phyloP scores from a whole-genome alignment of 192 early-diverging fungal species.

The Coemansia umbellata region DNA sequence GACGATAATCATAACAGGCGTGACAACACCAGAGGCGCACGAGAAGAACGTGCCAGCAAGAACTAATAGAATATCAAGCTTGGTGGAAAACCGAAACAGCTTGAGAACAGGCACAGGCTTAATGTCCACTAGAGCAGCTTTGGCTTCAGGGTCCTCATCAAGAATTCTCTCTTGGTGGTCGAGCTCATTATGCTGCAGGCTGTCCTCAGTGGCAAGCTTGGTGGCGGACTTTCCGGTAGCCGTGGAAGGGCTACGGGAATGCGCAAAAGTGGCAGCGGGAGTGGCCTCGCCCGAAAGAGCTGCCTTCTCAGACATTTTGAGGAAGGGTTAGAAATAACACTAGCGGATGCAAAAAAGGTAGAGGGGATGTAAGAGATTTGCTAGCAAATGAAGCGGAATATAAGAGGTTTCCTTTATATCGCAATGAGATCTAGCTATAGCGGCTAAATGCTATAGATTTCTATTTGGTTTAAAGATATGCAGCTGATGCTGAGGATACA shows the following conservation, averaged over 20 bases:
- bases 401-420: no score
- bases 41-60: constrained; percentile 44
- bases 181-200: background rate
- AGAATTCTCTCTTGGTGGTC: constrained; percentile 16
- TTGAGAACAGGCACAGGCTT: constrained; percentile 48
- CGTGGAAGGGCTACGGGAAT: background rate
- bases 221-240: background rate
- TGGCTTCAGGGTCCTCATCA: background rate
- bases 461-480: no score
- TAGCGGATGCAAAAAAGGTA: no score
- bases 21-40: constrained; percentile 32
- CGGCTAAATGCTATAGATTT: no score
- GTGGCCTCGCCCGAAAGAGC: background rate
- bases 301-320: background rate
- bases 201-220: background rate
- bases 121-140: background rate
- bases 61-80: constrained; percentile 56
- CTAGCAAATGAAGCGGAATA: no score
- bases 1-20: constrained; percentile 50
- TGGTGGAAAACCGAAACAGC: constrained; percentile 69
- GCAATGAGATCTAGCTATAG: no score
- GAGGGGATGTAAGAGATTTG: no score
- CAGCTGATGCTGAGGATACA: no score
- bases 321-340: no score
- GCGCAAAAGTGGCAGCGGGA: background rate